Evolutionary conservation across 2,329 filamentous ascomycete genomes (phyloP), one percentile per base, ranked within the genome.

Genomic region (Fusarium sp.): DNA sequence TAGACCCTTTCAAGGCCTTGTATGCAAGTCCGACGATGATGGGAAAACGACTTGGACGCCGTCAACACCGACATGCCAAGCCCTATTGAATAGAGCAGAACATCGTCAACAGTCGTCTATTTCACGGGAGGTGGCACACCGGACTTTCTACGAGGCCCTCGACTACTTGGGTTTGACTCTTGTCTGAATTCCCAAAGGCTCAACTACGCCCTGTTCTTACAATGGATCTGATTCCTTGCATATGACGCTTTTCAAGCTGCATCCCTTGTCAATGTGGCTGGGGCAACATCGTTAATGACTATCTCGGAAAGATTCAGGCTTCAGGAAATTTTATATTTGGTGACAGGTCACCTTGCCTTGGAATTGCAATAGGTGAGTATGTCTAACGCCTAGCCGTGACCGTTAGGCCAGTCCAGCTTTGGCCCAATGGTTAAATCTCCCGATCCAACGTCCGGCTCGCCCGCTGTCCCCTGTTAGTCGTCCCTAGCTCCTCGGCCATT

Each of bases 351-450:
- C 57, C 39, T 54, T 57, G 50, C 39, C 31, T 58, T 52, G 21
- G 49, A 52, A 53, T 50, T 49, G 40, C 39, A 24, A 49, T 14
- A 33, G 45, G 38, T 38, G 59, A 64, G 63, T 61, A 68, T 62
- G 45, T 58, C 33, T 64, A 55, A 58, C 45, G 62, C 57, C 40
- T 63, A 62, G 58, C 54, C 53, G 58, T 44, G 54, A 62, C 67
- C 67, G 65, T 73, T 74, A 43, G 53, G 36, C 56, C 66, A 56
- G 55, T 40, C 46, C 58, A 59, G 26, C 53, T 61, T 57, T 62
- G 53, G 58, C 50, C 61, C 58, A 63, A 59, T 70, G 46, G 70
- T 62, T 71, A 73, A 72, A 73, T 74, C 55, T 65, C 66, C 71
- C 71, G 73, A 74, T 39, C 64, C 65, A 62, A 38, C 28, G 57